These are phyloP conservation scores for Rhododendron kiyosumense DNA, from an alignment of 148 eudicot species.

Conservation along the genomic window DNA sequence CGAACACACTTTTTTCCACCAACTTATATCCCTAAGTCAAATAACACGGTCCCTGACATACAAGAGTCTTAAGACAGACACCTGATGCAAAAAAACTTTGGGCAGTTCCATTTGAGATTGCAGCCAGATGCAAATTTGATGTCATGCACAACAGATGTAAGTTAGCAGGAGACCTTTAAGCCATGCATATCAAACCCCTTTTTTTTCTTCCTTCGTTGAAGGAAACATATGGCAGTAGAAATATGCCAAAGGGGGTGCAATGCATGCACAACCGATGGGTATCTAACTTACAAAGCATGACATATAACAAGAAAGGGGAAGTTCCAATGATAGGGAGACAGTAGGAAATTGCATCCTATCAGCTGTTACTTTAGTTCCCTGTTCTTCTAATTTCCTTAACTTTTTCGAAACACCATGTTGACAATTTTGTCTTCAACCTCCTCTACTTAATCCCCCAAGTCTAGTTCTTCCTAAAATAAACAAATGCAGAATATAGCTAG, in stretches of 20 bases:
- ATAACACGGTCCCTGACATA: not conserved
- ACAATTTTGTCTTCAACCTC: not conserved
- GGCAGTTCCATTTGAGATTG: not conserved
- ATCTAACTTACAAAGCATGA: not conserved
- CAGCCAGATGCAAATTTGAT: not conserved
- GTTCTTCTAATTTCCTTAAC: not conserved
- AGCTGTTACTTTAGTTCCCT: not conserved
- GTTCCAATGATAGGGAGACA: not conserved
- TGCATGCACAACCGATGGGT: not conserved
- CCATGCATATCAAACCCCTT: not conserved
- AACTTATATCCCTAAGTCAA: not conserved
- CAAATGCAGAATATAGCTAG: not conserved
- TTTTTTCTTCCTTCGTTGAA: not conserved
- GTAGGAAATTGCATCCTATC: not conserved
- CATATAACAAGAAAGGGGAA: not conserved
- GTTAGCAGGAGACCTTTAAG: not conserved
- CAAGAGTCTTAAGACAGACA: not conserved
- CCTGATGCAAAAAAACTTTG: not conserved
- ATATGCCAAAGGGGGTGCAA: constrained; percentile 4
- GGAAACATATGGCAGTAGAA: not conserved
- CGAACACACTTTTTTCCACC: not conserved
- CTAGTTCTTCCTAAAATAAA: not conserved
- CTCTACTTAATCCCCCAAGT: not conserved
- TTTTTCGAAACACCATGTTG: not conserved
- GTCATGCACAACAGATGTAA: not conserved